phyloP scores from a whole-genome alignment of 2,329 filamentous ascomycete species.

The Aspergillus thermomutatus region DNA sequence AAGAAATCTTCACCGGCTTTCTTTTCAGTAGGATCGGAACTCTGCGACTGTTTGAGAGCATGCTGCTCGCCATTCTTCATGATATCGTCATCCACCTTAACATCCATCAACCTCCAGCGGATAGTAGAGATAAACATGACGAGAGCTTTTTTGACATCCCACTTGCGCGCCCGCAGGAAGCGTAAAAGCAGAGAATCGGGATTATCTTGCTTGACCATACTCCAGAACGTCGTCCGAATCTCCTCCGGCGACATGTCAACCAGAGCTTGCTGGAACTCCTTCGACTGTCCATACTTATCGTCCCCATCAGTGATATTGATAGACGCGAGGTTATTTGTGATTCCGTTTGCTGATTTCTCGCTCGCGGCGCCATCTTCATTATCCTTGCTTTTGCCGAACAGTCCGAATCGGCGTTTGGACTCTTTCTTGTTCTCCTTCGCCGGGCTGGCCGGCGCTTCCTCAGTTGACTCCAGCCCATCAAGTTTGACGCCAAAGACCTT shows the following conservation, averaged over 20 bases:
- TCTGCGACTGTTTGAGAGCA: constrained; percentile 60
- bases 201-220: constrained; percentile 91
- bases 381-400: constrained; percentile 66
- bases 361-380: constrained; percentile 36
- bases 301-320: constrained; percentile 54
- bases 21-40: constrained; percentile 59
- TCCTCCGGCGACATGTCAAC: constrained; percentile 73
- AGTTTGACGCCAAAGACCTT: constrained; percentile 66
- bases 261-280: constrained; percentile 79
- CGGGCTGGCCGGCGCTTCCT: constrained; percentile 22
- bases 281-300: constrained; percentile 90
- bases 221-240: constrained; percentile 80
- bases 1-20: constrained; percentile 75
- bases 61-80: constrained; percentile 71
- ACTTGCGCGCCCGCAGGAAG: constrained; percentile 86
- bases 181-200: constrained; percentile 80
- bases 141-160: constrained; percentile 89
- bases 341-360: constrained; percentile 32
- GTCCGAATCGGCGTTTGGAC: constrained; percentile 69
- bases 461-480: constrained; percentile 22
- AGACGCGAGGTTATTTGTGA: constrained; percentile 36
- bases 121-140: constrained; percentile 94
- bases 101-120: constrained; percentile 80
- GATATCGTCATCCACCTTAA: constrained; percentile 86
- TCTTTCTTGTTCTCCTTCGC: constrained; percentile 53